Evolutionary conservation across 257 asterid genomes (phyloP).

Genomic region (Striga asiatica): DNA sequence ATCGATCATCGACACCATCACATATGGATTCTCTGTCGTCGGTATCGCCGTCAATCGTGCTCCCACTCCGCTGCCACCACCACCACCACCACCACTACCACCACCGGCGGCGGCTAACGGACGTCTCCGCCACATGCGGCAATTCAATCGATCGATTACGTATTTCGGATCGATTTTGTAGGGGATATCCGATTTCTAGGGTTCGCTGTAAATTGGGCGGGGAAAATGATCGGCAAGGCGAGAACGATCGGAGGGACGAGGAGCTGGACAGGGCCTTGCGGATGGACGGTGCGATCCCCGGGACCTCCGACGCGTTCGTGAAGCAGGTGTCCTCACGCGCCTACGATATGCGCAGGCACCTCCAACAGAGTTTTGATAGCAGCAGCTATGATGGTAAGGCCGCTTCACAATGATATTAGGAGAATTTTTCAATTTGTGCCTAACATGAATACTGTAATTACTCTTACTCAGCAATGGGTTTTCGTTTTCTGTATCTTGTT

Average conservation of each 20-base stretch:
- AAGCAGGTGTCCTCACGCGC: conserved; percentile 88
- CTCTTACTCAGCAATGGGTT: too few species aligned
- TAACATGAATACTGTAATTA: not conserved
- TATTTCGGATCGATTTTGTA: conserved; percentile 12
- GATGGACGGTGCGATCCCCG: conserved; percentile 85
- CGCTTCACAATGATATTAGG: not conserved
- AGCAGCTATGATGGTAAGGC: conserved; percentile 86
- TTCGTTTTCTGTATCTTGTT: not conserved
- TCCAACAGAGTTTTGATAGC: conserved; percentile 74
- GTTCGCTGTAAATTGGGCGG: conserved; percentile 26
- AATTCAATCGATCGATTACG: conserved; percentile 13
- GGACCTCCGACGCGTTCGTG: conserved; percentile 69
- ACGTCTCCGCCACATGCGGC: conserved; percentile 10
- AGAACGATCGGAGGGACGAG: conserved; percentile 46
- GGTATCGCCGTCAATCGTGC: conserved; percentile 47
- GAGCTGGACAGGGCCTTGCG: conserved; percentile 75
- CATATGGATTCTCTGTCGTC: conserved; percentile 70
- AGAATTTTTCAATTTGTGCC: not conserved
- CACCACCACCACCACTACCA: conserved; percentile 19
- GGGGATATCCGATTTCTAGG: conserved; percentile 10
- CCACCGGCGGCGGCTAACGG: conserved; percentile 32
- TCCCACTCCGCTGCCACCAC: conserved; percentile 32
- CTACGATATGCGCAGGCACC: conserved; percentile 84
- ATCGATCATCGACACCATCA: too few species aligned
- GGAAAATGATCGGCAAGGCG: conserved; percentile 27